Evolutionary conservation across 1,284 basidiomycete species (phyloP), one percentile per base, ranked within the genome.

Genomic region (Austroboletus novae-zelandiae): DNA sequence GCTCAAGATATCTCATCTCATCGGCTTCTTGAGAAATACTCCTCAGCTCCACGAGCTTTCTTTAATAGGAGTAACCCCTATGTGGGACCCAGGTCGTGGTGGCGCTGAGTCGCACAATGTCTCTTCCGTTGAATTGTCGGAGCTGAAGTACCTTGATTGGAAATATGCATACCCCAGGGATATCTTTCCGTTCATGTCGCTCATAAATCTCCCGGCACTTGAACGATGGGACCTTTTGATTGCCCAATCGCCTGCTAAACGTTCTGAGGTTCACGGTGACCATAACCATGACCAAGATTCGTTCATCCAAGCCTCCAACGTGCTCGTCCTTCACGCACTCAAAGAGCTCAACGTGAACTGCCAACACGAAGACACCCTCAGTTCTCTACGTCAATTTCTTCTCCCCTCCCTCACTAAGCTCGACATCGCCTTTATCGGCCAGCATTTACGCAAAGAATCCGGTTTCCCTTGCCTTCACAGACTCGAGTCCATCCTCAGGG

Each of bases 351-450:
- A 66, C 40, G 57, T 76, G 29, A 72, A 75, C 56, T 74, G 68
- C 53, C 61, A 65, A 11, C 63, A 68, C 30, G 72, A 73, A 44
- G 75, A 79, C 34, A 58, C 64, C 4, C 60, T 73, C 32, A 59
- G 63, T 15, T 62, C 63, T 23, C 56, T 78, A 48, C 72, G 74
- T 47, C 72, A 72, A 53, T 69, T 79, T 53, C 53, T 62, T 36
- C 67, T 79, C 51, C 76, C 77, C 1, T 59, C 58, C 35, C 71
- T 80, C 40, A 60, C 73, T 55, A 72, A 67, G 43, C 62, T 77
- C 48, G 75, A 75, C 50, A 58, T 81, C 46, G 51, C 62, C 29
- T 71, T 72, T 45, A 50, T 61, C 30, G 66, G 67, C 27, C 65
- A 56, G 51, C 52, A 56, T 31, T 40, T 47, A 34, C 64, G 61